A percentile compares a stretch with the other conserved stretches of the same genome.
phyloP scores from a whole-genome alignment of 805 yeast genomes.

The Nakazawaea wyomingensis region DNA sequence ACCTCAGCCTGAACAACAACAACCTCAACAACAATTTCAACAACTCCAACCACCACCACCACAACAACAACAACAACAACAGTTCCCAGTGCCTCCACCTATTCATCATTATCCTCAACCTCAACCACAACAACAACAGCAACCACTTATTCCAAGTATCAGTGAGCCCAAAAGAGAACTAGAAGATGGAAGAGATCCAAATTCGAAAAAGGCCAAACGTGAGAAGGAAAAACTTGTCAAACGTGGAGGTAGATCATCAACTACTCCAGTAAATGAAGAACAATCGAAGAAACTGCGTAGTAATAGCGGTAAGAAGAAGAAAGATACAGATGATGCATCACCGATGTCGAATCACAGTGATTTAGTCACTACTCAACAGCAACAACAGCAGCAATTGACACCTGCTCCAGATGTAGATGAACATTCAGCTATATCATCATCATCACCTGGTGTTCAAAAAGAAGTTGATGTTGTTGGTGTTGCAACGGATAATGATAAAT shows the following conservation, averaged over 20 bases:
- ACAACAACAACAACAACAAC: slow-evolving; percentile 7
- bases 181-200: slow-evolving; percentile 11
- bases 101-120: slow-evolving; percentile 1
- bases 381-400: slow-evolving; percentile 1
- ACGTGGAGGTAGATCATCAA: slow-evolving; percentile 5
- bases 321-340: slow-evolving; percentile 2
- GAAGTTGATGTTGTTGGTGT: slow-evolving; percentile 4
- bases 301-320: slow-evolving; percentile 2
- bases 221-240: slow-evolving; percentile 4
- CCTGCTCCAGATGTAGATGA: slow-evolving; percentile 2
- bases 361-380: not conserved
- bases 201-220: slow-evolving; percentile 9
- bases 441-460: too few species aligned
- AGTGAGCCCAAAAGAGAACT: slow-evolving; percentile 11
- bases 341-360: slow-evolving; percentile 5
- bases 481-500: not conserved
- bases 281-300: slow-evolving; percentile 8
- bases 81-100: slow-evolving; percentile 3
- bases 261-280: slow-evolving; percentile 7
- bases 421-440: slow-evolving; percentile 1
- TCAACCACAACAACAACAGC: slow-evolving; percentile 8
- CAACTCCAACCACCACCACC: too few species aligned
- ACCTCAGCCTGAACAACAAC: not conserved
- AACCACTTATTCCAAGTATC: not conserved
- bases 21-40: slow-evolving; percentile 3